A percentile compares a stretch with the other conserved stretches of the same genome.
phyloP scores from a whole-genome alignment of 768 basidiomycete genomes.

The Boletus fagicola region DNA sequence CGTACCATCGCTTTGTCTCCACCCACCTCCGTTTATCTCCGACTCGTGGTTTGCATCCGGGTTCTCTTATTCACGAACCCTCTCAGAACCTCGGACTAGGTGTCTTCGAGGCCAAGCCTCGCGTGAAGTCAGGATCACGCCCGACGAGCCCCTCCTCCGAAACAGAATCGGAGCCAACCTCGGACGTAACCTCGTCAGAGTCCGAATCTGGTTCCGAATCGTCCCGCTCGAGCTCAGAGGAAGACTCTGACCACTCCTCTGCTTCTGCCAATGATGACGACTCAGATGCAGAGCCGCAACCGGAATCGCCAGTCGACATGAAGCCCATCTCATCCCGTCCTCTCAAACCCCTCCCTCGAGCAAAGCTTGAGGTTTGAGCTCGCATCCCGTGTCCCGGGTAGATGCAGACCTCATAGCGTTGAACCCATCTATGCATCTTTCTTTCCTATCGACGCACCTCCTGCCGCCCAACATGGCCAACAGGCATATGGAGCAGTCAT shows the following conservation, averaged over 20 bases:
- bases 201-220: constrained; percentile 14
- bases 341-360: constrained; percentile 46
- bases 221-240: constrained; percentile 10
- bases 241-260: constrained; percentile 11
- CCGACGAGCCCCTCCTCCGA: constrained; percentile 17
- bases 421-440: background rate
- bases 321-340: constrained; percentile 42
- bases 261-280: constrained; percentile 6
- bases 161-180: constrained; percentile 1
- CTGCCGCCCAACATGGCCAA: background rate
- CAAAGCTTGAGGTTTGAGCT: constrained; percentile 34
- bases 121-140: constrained; percentile 17
- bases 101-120: constrained; percentile 45
- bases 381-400: background rate
- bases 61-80: background rate
- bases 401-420: background rate
- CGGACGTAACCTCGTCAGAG: constrained; percentile 11
- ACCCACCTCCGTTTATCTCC: background rate
- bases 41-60: background rate
- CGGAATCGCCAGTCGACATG: constrained; percentile 30
- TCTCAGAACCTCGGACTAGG: constrained; percentile 63
- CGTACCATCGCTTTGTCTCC: background rate
- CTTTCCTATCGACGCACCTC: background rate
- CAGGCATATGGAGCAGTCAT: background rate
- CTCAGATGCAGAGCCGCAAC: constrained; percentile 16